Base-by-base conservation (phyloP, 169 alveolate species). In the Plasmodium relictum region DNA sequence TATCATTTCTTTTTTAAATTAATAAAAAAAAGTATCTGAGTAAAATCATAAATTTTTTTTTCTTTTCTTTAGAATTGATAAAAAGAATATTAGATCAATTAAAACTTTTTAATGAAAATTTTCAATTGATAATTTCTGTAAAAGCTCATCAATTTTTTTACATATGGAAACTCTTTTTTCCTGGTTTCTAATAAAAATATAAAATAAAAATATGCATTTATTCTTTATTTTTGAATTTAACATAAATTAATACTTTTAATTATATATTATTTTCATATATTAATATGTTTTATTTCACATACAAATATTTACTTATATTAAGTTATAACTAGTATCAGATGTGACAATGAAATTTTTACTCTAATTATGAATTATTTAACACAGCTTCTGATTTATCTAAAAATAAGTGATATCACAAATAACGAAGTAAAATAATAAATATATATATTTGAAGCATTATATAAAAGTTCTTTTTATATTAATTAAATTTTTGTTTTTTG, bases 101-200 rank as follows among this genome's bases (percentile, higher is more conserved):
- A 48, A 42, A 16, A 24, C 69, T 31, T 37, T 70, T 70, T 44
- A 85, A 85, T 71, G 92, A 85, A 62, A 69, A 85, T 41, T 70
- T 85, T 18, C 4, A 24, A 26, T 31, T 42, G 37, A 70, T 85
- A 16, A 18, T 85, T 22, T 85, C 87, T 63, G 41, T 70, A 50
- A 58, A 65, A 10, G 70, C 76, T 61, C 42, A 70, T 63, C 58
- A 85, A 48, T 85, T 85, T 85, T 85, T 39, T 37, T 87, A 85
- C 68, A 45, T 85, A 37, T 85, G 92, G 92, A 85, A 59, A 14
- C 37, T 85, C 24, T 85, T 85, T 44, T 62, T 24, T 24, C 92
- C 92, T n/a, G 87, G 92, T 85, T 54, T 12, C 41, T 48, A 1
- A 48, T 2, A 66, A 80, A 45, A 56, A 65, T 2, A 39, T 9